Conservation (phyloP, 768 basidiomycete genomes). For the Hydnum rufescens region DNA sequence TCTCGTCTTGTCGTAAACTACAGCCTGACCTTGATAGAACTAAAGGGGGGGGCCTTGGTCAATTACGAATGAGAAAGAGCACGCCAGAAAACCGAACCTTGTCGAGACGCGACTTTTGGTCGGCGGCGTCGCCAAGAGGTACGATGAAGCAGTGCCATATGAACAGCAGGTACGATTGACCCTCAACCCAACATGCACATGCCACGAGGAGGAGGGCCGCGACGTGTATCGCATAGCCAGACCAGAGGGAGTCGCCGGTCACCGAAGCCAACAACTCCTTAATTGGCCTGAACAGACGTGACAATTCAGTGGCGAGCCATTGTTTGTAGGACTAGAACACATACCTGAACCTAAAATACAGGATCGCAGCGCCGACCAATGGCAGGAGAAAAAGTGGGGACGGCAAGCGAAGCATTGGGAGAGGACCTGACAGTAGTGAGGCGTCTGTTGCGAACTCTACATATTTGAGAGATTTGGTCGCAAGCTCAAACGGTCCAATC, state of each 20-base stretch:
- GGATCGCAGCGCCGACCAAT: too few relatives aligned
- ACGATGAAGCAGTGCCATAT: slow-evolving; percentile 1
- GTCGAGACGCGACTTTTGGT: slow-evolving; percentile 1
- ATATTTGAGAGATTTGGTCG: too few relatives aligned
- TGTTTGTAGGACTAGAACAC: too few relatives aligned
- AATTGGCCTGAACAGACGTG: too few relatives aligned
- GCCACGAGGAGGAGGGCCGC: neutral
- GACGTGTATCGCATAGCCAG: neutral
- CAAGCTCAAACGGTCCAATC: too few relatives aligned
- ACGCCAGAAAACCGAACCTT: neutral
- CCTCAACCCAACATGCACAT: neutral
- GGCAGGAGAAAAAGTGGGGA: too few relatives aligned
- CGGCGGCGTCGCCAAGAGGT: neutral
- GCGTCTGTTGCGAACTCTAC: too few relatives aligned
- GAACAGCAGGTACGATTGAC: neutral
- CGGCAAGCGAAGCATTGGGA: too few relatives aligned
- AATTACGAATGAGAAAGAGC: neutral
- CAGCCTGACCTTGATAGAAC: slow-evolving; percentile 52
- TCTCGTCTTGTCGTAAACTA: slow-evolving; percentile 52
- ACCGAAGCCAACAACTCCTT: too few relatives aligned
- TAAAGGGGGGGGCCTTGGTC: neutral
- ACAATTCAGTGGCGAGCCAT: too few relatives aligned
- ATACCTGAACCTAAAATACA: too few relatives aligned
- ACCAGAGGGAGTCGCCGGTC: neutral
- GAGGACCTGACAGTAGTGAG: too few relatives aligned